Base-by-base conservation (phyloP, 768 basidiomycete species). In the Kwoniella dendrophila region DNA sequence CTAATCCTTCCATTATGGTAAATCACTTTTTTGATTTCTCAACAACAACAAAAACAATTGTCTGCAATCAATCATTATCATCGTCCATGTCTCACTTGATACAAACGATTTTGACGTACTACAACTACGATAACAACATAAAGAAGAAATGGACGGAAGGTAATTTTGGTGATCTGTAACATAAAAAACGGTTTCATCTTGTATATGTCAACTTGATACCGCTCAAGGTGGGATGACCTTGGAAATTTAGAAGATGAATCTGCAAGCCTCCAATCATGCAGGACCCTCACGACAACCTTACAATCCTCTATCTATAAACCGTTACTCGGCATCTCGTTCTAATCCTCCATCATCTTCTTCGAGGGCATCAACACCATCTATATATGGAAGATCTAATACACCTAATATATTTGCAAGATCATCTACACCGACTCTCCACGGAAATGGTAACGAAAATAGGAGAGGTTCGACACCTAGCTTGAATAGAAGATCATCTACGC, bases 251-350 rank as follows among this genome's bases (percentile, higher is more conserved):
- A 22, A 20, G 3, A 52, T 52, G 49, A 30, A 33, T 16, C 33
- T 57, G 30, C 57, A 51, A 49, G 59, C 59, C 51, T 44, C 63
- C 45, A 44, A n/a, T n/a, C n/a, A 38, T n/a, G 57, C 63, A 27
- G 56, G 57, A 36, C 63, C 56, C 12, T 64, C 63, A 36, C 33
- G 63, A n/a, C n/a, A n/a, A 51, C 22, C 41, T 26, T 4, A 40
- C 14, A 56, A 59, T 16, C 56, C 61, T 41, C 51, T 48, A 11
- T 16, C 57, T 16, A 32, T 41, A 22, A 32, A 59, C 8, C 18
- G 22, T 43, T 6, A 24, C 38, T 58, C n/a, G n/a, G n/a, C 61
- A 7, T 14, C 26, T 33, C 47, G 26, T 27, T 51, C 47, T 5
- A 33, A 44, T 56, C 55, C 62, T 36, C 54, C 55, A 1, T 57